Evolutionary conservation across 176 grass and related monocot genomes (phyloP), one percentile per base, ranked within the genome.

Genomic region (Eleusine coracana): DNA sequence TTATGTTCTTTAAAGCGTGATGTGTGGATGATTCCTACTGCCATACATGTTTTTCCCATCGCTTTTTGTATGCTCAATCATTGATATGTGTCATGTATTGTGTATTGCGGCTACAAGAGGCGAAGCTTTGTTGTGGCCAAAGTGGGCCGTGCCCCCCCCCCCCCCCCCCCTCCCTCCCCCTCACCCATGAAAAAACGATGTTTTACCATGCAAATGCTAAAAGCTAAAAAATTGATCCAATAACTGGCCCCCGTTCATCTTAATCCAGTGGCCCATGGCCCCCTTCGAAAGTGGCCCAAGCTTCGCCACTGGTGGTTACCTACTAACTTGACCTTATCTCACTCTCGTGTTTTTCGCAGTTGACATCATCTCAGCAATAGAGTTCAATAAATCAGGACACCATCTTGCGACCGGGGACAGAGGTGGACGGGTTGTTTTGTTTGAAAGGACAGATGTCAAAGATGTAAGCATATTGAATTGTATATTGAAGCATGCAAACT

Each of bases 301-400:
- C 31, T 34, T 34, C 31, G 31, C 31, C 31, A 34, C 31, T 34
- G 31, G 50, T 75, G 69, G 41, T 18, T 44, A 11, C 29, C 42
- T 62, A 52, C 44, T 90, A 67, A 74, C 42, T 55, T 80, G 20
- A 87, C 25, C 45, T 45, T 74, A 34, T 80, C 34, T 65, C 34
- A 41, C 21, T 58, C n/a, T 66, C 38, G 58, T 76, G 10, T 69
- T 73, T 45, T 77, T 77, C 86, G 83, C 80, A 99, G 97, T 99
- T 79, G 97, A 99, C 78, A 99, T 99, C 80, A 99, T 99, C 82
- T 99, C 97, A 16, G 97, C 93, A 73, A 94, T 99, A 94, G 97
- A 99, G 92, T 99, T 99, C 88, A 89, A 99, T 83, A 94, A 94
- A 90, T 90, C 89, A 75, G 97, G 97, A 25, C 86, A 91, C 76